Base-by-base conservation (phyloP, 441 rosid species). In the Aquilaria agallochum region DNA sequence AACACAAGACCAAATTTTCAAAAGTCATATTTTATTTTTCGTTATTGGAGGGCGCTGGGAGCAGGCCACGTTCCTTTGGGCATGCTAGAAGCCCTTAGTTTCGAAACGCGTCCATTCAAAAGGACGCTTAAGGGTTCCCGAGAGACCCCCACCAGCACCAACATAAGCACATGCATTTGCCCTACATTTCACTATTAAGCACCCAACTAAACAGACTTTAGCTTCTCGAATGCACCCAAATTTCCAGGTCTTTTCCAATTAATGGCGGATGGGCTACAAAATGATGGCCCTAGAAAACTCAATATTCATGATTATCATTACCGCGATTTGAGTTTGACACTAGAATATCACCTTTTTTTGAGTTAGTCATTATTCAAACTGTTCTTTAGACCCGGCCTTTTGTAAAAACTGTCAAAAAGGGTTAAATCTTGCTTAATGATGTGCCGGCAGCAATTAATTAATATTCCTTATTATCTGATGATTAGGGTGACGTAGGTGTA, bases 91-190 rank as follows among this genome's bases (percentile, higher is more conserved):
- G 49, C 48, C 62, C 59, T 59, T 31, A 11, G 68, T 70, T 61
- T 34, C 20, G 46, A 53, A 46, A 36, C 51, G 57, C 64, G 82
- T 73, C 77, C 64, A 67, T 72, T 77, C 79, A 61, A 15, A 20
- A n/a, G 56, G 83, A 65, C 74, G 65, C 70, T 63, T 57, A 51
- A 15, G 45, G 45, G 45, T 6, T 5, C 45, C 45, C 45, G 9
- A 1, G 9, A 68, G 59, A 56, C 73, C 27, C 59, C 68, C 71
- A 61, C 81, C 59, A 52, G 31, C 75, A 68, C 66, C 77, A 76
- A 76, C 89, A 76, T 59, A 4, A 62, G 75, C 86, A 81, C 84
- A 73, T 81, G 86, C 79, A 30, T 66, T 58, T 67, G 74, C 52
- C 56, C 36, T 55, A 14, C 54, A 4, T 59, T 53, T 47, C 51